A percentile compares a stretch with the other conserved stretches of the same genome.
Conservation (phyloP, 139 green algal genomes). For the Chlorella vulgaris region DNA sequence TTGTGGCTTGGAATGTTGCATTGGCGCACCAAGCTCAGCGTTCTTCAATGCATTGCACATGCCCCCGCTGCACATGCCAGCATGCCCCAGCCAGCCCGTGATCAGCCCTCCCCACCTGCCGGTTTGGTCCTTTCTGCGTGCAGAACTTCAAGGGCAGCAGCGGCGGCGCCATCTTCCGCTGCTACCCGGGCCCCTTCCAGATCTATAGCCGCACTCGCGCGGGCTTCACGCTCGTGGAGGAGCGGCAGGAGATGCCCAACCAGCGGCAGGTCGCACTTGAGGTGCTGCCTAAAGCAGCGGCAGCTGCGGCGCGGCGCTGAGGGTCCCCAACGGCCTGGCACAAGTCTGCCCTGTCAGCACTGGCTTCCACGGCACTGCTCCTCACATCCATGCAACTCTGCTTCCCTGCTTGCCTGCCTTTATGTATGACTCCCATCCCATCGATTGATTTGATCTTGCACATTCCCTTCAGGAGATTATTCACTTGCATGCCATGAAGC, state of each 20-base stretch:
- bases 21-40: too few relatives aligned
- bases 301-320: conserved; percentile 1
- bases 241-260: conserved; percentile 61
- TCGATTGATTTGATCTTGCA: too few relatives aligned
- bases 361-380: too few relatives aligned
- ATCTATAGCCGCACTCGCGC: conserved; percentile 60
- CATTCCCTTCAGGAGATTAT: too few relatives aligned
- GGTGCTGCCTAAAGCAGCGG: conserved; percentile 62
- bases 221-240: conserved; percentile 59
- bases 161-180: conserved; percentile 67
- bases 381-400: too few relatives aligned
- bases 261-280: conserved; percentile 84
- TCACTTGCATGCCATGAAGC: too few relatives aligned
- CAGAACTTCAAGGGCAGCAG: conserved; percentile 30
- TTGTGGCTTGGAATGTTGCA: too few relatives aligned
- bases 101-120: not conserved
- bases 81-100: too few relatives aligned
- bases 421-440: too few relatives aligned
- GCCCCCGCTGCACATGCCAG: too few relatives aligned
- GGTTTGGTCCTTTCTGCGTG: not conserved
- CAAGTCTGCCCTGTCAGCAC: too few relatives aligned
- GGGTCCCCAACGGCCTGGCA: not conserved
- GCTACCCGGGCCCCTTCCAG: conserved; percentile 83
- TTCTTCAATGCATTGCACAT: not conserved
- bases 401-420: too few relatives aligned